These are phyloP conservation scores for Cercospora sp. DNA, from an alignment of 2,329 filamentous ascomycete species.

Conservation along the genomic window DNA sequence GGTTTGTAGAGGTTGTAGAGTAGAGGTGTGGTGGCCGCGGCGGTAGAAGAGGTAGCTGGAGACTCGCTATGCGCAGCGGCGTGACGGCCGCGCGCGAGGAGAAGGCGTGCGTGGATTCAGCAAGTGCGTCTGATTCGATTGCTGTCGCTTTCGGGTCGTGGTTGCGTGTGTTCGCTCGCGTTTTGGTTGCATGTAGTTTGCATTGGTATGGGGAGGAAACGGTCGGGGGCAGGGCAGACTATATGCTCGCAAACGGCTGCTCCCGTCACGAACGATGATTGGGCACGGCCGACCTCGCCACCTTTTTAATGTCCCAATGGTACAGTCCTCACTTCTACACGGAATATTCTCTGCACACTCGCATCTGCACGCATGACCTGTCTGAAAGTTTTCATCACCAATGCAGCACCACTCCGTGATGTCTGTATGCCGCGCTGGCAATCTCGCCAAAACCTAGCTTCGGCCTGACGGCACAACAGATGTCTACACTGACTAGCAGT, in stretches of 20 bases:
- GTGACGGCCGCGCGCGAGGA: slow-evolving; percentile 2
- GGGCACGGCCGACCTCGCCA: slow-evolving; percentile 1
- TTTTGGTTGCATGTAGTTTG: slow-evolving; percentile 1
- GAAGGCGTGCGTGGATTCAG: slow-evolving; percentile 2
- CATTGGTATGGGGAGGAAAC: slow-evolving; percentile 4
- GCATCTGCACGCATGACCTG: background rate
- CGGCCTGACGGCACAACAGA: background rate
- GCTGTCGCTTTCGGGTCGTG: slow-evolving; percentile 2
- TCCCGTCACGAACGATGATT: slow-evolving; percentile 3
- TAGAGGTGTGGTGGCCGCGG: slow-evolving; percentile 4
- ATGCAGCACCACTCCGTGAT: background rate
- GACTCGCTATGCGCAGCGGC: slow-evolving; percentile 6
- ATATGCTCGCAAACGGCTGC: background rate
- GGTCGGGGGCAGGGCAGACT: slow-evolving; percentile 6
- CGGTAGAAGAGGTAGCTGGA: background rate
- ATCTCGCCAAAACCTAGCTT: background rate
- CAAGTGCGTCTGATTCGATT: slow-evolving; percentile 3
- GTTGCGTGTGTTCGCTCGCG: slow-evolving; percentile 3
- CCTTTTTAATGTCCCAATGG: background rate
- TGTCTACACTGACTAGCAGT: background rate
- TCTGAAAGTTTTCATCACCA: background rate
- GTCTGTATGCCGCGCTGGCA: background rate
- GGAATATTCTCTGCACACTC: background rate
- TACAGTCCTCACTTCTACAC: background rate
- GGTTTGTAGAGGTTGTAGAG: background rate